These are phyloP conservation scores for Dryas octopetala DNA, from an alignment of 306 rosid species.

Conservation along the genomic window DNA sequence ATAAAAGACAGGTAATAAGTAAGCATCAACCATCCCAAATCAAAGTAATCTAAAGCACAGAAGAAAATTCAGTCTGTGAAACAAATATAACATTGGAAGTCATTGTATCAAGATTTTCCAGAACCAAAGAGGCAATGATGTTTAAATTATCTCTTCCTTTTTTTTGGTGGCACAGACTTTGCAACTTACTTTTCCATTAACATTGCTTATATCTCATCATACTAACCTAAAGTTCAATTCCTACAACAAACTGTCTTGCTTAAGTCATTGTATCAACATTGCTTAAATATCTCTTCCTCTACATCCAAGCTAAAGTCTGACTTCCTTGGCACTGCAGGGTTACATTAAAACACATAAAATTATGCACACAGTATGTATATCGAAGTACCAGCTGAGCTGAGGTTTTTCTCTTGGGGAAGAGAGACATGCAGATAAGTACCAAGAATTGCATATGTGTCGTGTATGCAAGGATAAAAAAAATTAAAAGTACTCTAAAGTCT, in stretches of 20 bases:
- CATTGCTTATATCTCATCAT: neutral
- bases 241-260: neutral
- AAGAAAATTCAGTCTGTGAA: neutral
- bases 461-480: neutral
- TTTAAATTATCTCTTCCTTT: too few species aligned
- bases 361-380: constrained; percentile 19
- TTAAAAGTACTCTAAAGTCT: neutral
- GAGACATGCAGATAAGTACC: neutral
- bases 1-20: neutral
- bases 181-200: too few species aligned
- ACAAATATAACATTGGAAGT: neutral
- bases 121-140: neutral
- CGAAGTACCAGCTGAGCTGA: neutral
- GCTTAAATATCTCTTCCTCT: constrained; percentile 44
- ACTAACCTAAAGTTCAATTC: neutral
- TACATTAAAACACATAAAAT: constrained; percentile 20
- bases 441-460: neutral
- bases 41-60: neutral
- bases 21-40: neutral
- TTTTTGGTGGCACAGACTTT: too few species aligned
- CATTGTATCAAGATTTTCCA: neutral
- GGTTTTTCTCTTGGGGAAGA: neutral
- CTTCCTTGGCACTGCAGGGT: constrained; percentile 76
- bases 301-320: constrained; percentile 81
- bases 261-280: neutral